Conservation (phyloP, 768 basidiomycete species). For the Aureoboletus auriporus region DNA sequence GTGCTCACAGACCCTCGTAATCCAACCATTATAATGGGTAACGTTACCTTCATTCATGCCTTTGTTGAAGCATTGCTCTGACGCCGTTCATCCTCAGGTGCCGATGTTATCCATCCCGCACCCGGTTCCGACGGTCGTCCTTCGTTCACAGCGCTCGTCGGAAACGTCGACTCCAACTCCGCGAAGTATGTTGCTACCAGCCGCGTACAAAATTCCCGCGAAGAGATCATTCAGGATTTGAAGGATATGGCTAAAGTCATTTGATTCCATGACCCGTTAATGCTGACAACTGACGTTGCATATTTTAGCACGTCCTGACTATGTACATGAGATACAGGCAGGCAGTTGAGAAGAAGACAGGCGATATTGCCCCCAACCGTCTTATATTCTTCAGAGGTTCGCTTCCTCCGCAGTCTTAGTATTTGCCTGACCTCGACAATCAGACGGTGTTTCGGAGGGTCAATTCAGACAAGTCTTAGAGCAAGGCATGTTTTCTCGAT, state of each 20-base stretch:
- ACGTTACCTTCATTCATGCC: background rate
- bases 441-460: slow-evolving; percentile 56
- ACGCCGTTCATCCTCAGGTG: slow-evolving; percentile 40
- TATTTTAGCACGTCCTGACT: slow-evolving; percentile 44
- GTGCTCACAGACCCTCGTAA: slow-evolving; percentile 64
- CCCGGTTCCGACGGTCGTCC: slow-evolving; percentile 77
- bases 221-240: slow-evolving; percentile 76
- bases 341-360: slow-evolving; percentile 46
- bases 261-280: background rate
- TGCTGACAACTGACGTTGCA: slow-evolving; percentile 9
- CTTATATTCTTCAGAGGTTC: slow-evolving; percentile 77
- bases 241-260: slow-evolving; percentile 58
- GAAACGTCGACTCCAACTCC: slow-evolving; percentile 69
- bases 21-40: slow-evolving; percentile 80
- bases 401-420: slow-evolving; percentile 2
- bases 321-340: slow-evolving; percentile 60
- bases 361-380: slow-evolving; percentile 50
- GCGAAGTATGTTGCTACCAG: slow-evolving; percentile 68
- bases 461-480: slow-evolving; percentile 50
- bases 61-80: background rate
- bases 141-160: slow-evolving; percentile 78
- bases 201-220: slow-evolving; percentile 61
- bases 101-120: slow-evolving; percentile 81
- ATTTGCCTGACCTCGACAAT: slow-evolving; percentile 1
- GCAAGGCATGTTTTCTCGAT: slow-evolving; percentile 38